phyloP scores from a whole-genome alignment of 2,329 filamentous ascomycete genomes.

The Paraphoma chrysanthemicola region DNA sequence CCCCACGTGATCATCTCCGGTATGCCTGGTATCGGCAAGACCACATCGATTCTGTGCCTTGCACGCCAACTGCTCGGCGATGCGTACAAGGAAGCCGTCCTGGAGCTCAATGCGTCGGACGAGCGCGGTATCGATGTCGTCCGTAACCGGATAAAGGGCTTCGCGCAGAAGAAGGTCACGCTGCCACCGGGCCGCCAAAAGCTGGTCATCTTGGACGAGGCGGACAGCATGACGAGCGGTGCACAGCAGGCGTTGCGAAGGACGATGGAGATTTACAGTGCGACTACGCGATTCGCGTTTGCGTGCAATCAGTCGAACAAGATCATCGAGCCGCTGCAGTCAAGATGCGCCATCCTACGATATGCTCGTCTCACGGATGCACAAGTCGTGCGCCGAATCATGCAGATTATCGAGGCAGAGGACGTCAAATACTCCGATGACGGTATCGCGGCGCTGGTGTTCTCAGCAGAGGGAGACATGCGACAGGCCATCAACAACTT shows the following conservation, averaged over 20 bases:
- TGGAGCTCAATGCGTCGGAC: conserved; percentile 96
- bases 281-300: conserved; percentile 95
- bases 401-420: conserved; percentile 93
- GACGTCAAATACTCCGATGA: conserved; percentile 91
- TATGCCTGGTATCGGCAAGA: conserved; percentile 99
- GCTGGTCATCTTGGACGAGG: conserved; percentile 96
- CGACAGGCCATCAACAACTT: conserved; percentile 98
- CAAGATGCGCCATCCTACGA: conserved; percentile 91
- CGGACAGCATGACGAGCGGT: conserved; percentile 93
- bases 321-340: conserved; percentile 99
- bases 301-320: conserved; percentile 99
- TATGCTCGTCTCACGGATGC: conserved; percentile 92
- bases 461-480: conserved; percentile 98
- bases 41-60: conserved; percentile 91
- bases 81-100: conserved; percentile 94
- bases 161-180: conserved; percentile 98
- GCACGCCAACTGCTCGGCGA: conserved; percentile 90
- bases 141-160: conserved; percentile 95
- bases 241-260: conserved; percentile 93
- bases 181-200: conserved; percentile 90
- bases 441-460: conserved; percentile 92
- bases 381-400: conserved; percentile 86
- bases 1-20: conserved; percentile 99
- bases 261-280: conserved; percentile 99
- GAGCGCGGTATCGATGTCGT: conserved; percentile 98